Conservation (phyloP, 2,329 filamentous ascomycete species). For the Monosporascus sp. region DNA sequence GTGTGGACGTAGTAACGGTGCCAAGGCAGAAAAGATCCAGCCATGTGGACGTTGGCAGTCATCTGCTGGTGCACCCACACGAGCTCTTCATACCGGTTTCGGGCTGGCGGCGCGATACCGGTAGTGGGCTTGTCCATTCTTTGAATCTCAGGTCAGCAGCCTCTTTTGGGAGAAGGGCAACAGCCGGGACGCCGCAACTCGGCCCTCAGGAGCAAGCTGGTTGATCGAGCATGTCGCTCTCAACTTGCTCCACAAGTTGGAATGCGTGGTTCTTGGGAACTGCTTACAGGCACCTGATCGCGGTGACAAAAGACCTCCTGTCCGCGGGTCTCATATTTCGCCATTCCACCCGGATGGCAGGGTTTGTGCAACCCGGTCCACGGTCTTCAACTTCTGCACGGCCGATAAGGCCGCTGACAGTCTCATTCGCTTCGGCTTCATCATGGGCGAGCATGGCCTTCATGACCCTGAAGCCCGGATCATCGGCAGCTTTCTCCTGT, state of each 20-base stretch:
- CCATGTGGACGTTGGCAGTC: constrained; percentile 27
- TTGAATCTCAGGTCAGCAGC: neutral
- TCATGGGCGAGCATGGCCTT: neutral
- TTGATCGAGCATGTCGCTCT: neutral
- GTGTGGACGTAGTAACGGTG: constrained; percentile 28
- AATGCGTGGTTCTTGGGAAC: neutral
- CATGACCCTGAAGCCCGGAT: neutral
- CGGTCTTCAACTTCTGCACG: neutral
- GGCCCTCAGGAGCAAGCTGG: neutral
- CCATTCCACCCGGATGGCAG: constrained; percentile 27
- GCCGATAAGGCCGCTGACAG: neutral
- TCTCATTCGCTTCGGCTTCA: neutral
- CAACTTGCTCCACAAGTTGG: no score
- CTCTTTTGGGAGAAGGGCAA: neutral
- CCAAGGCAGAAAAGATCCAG: constrained; percentile 27
- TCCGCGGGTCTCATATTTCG: constrained; percentile 24
- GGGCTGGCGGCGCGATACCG: constrained; percentile 18
- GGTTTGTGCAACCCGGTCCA: constrained; percentile 15
- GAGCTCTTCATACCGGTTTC: constrained; percentile 29
- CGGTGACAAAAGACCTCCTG: constrained; percentile 22
- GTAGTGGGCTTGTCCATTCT: constrained; percentile 18
- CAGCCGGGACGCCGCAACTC: neutral
- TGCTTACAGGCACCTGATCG: constrained; percentile 22
- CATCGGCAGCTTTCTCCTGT: neutral
- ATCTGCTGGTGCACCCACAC: constrained; percentile 26